Evolutionary conservation across 805 yeast species (phyloP), one percentile per base, ranked within the genome.

Genomic region (Candida nemodendra): DNA sequence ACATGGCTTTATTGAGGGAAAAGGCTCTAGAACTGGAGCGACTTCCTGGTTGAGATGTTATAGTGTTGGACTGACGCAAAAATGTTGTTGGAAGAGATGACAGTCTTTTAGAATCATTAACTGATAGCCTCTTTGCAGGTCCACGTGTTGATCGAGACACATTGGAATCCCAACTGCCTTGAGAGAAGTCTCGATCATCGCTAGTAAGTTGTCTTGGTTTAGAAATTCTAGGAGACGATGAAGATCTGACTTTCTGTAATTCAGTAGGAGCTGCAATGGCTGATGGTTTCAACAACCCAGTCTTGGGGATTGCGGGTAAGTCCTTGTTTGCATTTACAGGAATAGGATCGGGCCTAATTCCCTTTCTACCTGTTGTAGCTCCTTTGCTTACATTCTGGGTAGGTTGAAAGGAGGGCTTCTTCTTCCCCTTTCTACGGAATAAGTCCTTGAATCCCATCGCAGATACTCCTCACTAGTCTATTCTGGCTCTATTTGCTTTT

Each of bases 51-150:
- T 45, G 39, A n/a, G 50, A 42, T 5, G 43, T 34, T n/a, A 39
- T 32, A 5, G 47, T 46, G 32, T 39, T 41, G 13, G 58, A 47
- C 37, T 57, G 61, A 30, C 61, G 48, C 18, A 58, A 34, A 30
- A 57, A 58, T 4, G 61, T 46, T 2, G 63, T 58, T 42, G 63
- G 63, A 5, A 58, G 37, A 13, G 61, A 56, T 4, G 62, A 56
- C 2, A 58, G 39, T 28, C 62, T 31, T 27, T 47, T 54, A 6
- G 54, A 30, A 19, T 51, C 52, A 1, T 38, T 13, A 15, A n/a
- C 23, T 1, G 42, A 37, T 9, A 26, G 9, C 24, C 32, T 33
- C 19, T 30, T 32, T 9, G 29, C 17, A 11, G 12, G 14, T 18
- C 27, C 22, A 18, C 13, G 18, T 6, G 23, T 23, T 7, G 27